Base-by-base conservation (phyloP, 257 asterid genomes). In the Gentiana dahurica region DNA sequence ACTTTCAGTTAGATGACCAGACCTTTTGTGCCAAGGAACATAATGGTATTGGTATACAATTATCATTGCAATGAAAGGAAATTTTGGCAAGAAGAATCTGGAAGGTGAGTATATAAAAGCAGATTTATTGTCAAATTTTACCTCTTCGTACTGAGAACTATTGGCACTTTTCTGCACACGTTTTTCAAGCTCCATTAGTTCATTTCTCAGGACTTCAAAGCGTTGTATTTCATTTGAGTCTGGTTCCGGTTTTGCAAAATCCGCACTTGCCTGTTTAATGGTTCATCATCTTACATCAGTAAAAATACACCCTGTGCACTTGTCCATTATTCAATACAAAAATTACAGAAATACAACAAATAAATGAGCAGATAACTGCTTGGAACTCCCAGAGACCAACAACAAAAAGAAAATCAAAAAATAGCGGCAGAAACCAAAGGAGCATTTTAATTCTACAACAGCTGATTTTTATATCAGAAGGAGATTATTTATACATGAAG, bases 101-200 rank as follows among this genome's bases (percentile, higher is more conserved):
- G 35, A 3, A 38, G 39, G 50, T 65, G 58, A 38, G 64, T 12
- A 34, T 36, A 8, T 44, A 5, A 6, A 48, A 53, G 52, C 52
- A 48, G 13, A 46, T 52, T 38, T 50, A 33, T 60, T 36, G 57
- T 59, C 46, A 47, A 54, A 64, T 34, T 35, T 51, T 78, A 92
- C 97, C 94, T 83, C 95, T 55, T 77, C 97, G 59, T 60, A 38
- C 59, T 74, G 86, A 67, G 64, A 61, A 51, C 10, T 68, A 71
- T 87, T 73, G 46, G 97, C 59, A 64, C 94, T 92, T 71, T 64
- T 86, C 65, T 83, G 83, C 65, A 92, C 98, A 58, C 98, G 88
- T 69, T 76, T 72, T 88, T 92, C 95, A 66, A 88, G 89, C 60
- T 84, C 95, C 79, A 88, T 83, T 62, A 92, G 78, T 68, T 88